These are phyloP conservation scores for Tetrapisispora phaffii DNA, from an alignment of 805 yeast species.

Conservation along the genomic window DNA sequence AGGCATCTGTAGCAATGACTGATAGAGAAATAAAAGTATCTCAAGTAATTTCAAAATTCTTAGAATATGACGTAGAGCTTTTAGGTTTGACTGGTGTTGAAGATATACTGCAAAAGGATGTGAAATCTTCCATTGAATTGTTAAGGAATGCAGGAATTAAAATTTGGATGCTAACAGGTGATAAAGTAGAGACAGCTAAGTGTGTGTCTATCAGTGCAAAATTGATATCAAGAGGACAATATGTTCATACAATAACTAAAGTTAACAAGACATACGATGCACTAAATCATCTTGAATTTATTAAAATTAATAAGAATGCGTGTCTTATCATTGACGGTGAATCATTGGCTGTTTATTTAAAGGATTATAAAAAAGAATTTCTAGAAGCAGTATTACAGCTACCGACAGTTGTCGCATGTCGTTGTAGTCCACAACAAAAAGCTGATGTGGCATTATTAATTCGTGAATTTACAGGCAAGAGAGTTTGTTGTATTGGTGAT, in stretches of 20 bases:
- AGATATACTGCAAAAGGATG: slow-evolving; percentile 85
- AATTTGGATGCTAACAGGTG: slow-evolving; percentile 99
- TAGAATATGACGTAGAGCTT: slow-evolving; percentile 78
- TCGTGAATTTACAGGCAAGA: slow-evolving; percentile 65
- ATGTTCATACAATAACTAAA: slow-evolving; percentile 76
- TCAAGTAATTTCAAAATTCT: slow-evolving; percentile 50
- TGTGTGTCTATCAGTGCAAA: slow-evolving; percentile 97
- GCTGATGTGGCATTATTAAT: slow-evolving; percentile 87
- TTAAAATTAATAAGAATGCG: slow-evolving; percentile 43
- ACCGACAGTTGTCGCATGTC: slow-evolving; percentile 93
- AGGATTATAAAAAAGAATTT: slow-evolving; percentile 57
- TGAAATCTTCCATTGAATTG: slow-evolving; percentile 83
- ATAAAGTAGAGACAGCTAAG: slow-evolving; percentile 94
- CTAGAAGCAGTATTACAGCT: slow-evolving; percentile 67
- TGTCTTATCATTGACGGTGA: slow-evolving; percentile 92
- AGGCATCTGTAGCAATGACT: slow-evolving; percentile 69
- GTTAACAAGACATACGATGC: slow-evolving; percentile 55
- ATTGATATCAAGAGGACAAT: slow-evolving; percentile 86
- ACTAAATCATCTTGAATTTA: slow-evolving; percentile 60
- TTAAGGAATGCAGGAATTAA: slow-evolving; percentile 93
- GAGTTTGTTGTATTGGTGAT: slow-evolving; percentile 97
- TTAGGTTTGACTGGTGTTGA: slow-evolving; percentile 96
- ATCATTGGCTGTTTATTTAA: slow-evolving; percentile 62
- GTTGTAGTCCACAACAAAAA: slow-evolving; percentile 97
- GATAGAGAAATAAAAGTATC: slow-evolving; percentile 73